These are phyloP conservation scores for Cucurbita moschata DNA, from an alignment of 306 rosid genomes.

Conservation along the genomic window DNA sequence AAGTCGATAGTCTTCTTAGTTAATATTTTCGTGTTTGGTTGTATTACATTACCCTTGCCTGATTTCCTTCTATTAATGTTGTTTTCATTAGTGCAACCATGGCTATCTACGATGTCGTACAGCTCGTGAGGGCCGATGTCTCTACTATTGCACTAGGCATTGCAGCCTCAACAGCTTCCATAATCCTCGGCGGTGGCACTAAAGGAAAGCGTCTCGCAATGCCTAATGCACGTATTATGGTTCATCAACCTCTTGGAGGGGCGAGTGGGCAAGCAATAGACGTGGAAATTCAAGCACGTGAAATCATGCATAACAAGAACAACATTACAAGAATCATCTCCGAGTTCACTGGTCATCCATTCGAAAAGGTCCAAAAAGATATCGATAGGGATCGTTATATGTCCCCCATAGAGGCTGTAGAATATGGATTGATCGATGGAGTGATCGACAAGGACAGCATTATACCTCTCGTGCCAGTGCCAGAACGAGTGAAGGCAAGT, in stretches of 20 bases:
- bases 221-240: conserved; percentile 92
- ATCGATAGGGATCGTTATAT: conserved; percentile 77
- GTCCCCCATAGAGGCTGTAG: conserved; percentile 95
- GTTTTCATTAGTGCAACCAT: conserved; percentile 52
- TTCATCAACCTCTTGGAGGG: conserved; percentile 93
- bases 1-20: neutral
- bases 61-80: conserved; percentile 18
- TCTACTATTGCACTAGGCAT: conserved; percentile 87
- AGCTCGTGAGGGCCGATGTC: conserved; percentile 97
- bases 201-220: conserved; percentile 95
- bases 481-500: conserved; percentile 48
- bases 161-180: conserved; percentile 82
- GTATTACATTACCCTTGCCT: conserved; percentile 4
- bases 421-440: conserved; percentile 79
- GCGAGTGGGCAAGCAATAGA: conserved; percentile 95
- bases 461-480: conserved; percentile 70
- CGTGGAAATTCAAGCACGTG: conserved; percentile 87
- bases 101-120: conserved; percentile 81
- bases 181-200: conserved; percentile 86
- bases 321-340: conserved; percentile 59
- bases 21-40: neutral
- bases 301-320: conserved; percentile 67
- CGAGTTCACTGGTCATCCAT: conserved; percentile 56
- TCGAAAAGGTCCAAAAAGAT: conserved; percentile 73
- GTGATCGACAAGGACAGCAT: conserved; percentile 70